A percentile compares a stretch with the other conserved stretches of the same genome.
These are phyloP conservation scores for Mucor plumbeus DNA, from an alignment of 371 early-diverging fungal species.

Conservation along the genomic window DNA sequence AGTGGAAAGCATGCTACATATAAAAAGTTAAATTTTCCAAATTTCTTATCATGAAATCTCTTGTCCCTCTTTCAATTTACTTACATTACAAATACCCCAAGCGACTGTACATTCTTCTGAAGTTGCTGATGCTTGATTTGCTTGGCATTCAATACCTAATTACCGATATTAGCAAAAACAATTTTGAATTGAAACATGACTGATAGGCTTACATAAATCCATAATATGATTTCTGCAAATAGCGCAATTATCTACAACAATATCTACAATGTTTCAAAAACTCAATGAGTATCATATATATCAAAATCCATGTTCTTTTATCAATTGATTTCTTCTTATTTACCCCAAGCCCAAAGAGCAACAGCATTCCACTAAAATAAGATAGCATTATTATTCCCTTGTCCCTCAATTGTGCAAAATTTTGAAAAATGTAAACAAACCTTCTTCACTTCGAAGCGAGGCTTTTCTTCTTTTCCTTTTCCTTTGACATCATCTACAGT, in stretches of 20 bases:
- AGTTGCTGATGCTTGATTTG: conserved; percentile 93
- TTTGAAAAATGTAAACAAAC: conserved; percentile 44
- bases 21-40: not conserved
- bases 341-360: conserved; percentile 98
- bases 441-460: conserved; percentile 96
- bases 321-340: not conserved
- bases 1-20: conserved; percentile 96
- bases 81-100: conserved; percentile 99
- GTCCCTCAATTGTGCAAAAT: not conserved
- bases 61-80: conserved; percentile 18
- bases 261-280: conserved; percentile 70
- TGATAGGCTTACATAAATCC: conserved; percentile 90
- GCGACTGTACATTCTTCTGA: conserved; percentile 97
- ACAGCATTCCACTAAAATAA: conserved; percentile 93
- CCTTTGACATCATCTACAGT: conserved; percentile 48
- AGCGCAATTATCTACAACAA: conserved; percentile 99
- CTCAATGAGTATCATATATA: too few species aligned
- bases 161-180: not conserved
- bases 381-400: not conserved
- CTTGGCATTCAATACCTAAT: conserved; percentile 95
- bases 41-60: not conserved
- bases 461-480: conserved; percentile 70
- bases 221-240: conserved; percentile 99
- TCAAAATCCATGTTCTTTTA: not conserved
- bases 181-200: not conserved